Conservation (phyloP, 1,284 basidiomycete species). For the Rugosomyces carneus region DNA sequence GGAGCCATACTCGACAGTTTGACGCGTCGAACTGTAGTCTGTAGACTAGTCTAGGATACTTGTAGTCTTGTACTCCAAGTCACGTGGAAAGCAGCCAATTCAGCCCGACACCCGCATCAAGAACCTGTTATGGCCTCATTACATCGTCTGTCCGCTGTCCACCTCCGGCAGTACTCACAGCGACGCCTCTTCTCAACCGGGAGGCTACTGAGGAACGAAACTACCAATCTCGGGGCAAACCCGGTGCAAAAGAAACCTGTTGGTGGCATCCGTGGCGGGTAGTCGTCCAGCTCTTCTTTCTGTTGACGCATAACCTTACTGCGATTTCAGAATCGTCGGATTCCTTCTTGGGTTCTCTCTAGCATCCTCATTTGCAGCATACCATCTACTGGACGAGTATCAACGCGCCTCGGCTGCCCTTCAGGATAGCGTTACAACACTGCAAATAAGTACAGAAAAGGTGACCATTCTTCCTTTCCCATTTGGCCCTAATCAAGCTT, state of each 20-base stretch:
- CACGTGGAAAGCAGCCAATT: neutral
- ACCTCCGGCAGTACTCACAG: conserved; percentile 18
- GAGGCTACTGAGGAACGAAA: conserved; percentile 39
- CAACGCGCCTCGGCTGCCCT: conserved; percentile 79
- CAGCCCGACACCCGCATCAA: too few relatives aligned
- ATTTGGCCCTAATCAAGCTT: neutral
- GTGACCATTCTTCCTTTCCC: conserved; percentile 27
- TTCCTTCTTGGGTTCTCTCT: conserved; percentile 88
- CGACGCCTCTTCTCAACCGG: conserved; percentile 33
- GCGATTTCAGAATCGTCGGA: conserved; percentile 67
- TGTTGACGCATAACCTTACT: neutral
- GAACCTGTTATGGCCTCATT: conserved; percentile 26
- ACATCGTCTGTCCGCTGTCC: conserved; percentile 28
- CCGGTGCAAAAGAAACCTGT: conserved; percentile 70
- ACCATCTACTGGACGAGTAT: conserved; percentile 86
- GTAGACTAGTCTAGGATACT: too few relatives aligned
- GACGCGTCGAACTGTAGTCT: neutral
- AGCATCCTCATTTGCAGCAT: conserved; percentile 79
- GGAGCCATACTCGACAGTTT: conserved; percentile 33
- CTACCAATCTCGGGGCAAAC: conserved; percentile 49
- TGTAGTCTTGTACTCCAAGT: neutral
- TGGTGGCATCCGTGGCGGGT: conserved; percentile 85
- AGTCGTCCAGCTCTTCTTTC: conserved; percentile 23
- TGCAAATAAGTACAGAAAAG: conserved; percentile 81
- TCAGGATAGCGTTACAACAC: conserved; percentile 81